A percentile compares a stretch with the other conserved stretches of the same genome.
phyloP scores from a whole-genome alignment of 1,139 yeast genomes.

The Debaryomyces nepalensis region DNA sequence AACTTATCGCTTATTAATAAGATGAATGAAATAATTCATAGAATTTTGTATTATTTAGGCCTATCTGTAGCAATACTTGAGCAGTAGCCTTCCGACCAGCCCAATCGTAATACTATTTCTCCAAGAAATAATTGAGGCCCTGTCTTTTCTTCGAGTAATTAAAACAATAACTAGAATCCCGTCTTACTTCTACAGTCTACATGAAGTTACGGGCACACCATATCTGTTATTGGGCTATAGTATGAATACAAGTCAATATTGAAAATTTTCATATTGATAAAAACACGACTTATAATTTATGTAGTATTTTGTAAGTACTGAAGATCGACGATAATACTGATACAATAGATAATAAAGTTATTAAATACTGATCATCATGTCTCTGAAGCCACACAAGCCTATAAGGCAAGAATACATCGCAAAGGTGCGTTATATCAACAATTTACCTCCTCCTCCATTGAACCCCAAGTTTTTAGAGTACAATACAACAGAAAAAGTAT shows the following conservation, averaged over 20 bases:
- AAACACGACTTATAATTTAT: neutral
- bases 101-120: too few relatives aligned
- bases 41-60: too few relatives aligned
- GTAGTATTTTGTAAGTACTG: neutral
- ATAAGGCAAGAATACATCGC: slow-evolving; percentile 87
- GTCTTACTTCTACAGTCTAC: too few relatives aligned
- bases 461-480: slow-evolving; percentile 83
- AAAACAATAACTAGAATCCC: too few relatives aligned
- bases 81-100: too few relatives aligned
- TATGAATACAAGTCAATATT: neutral
- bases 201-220: too few relatives aligned
- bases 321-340: neutral
- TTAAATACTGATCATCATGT: slow-evolving; percentile 4
- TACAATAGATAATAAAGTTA: neutral
- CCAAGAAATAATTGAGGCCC: too few relatives aligned
- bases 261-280: neutral
- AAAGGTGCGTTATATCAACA: slow-evolving; percentile 81
- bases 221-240: too few relatives aligned
- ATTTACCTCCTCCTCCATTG: slow-evolving; percentile 90
- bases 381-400: slow-evolving; percentile 35
- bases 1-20: too few relatives aligned
- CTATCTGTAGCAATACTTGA: too few relatives aligned
- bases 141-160: too few relatives aligned
- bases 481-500: slow-evolving; percentile 41
- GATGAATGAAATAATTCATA: too few relatives aligned